A percentile compares a stretch with the other conserved stretches of the same genome.
These are phyloP conservation scores for Blastocystis sp. DNA, from an alignment of 352 stramenopile genomes.

Conservation along the genomic window DNA sequence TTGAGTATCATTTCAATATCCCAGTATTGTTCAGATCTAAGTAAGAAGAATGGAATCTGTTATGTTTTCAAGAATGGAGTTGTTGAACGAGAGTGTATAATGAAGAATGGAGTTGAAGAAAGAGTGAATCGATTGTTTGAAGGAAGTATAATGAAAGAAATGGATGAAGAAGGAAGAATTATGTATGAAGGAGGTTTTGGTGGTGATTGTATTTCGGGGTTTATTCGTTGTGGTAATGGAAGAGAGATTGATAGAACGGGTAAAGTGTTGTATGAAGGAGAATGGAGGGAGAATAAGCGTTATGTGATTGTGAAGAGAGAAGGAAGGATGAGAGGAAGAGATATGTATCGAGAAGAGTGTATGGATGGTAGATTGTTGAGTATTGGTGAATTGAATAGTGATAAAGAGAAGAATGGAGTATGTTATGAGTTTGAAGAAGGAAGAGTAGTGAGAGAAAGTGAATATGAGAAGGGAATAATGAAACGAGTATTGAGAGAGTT, in stretches of 20 bases:
- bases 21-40: no score
- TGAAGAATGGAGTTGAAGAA: neutral
- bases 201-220: neutral
- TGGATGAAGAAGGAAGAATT: no score
- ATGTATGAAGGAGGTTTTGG: neutral
- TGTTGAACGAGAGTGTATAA: neutral
- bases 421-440: neutral
- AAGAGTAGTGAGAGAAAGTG: neutral
- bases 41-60: no score
- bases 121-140: no score
- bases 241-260: neutral
- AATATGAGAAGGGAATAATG: neutral
- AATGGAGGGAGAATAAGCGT: no score
- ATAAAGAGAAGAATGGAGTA: neutral
- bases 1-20: neutral
- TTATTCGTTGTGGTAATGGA: neutral
- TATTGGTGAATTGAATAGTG: no score
- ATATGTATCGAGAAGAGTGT: no score
- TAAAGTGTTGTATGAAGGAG: neutral
- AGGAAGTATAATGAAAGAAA: no score
- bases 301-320: no score
- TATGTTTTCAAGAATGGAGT: neutral
- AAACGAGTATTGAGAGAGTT: constrained; percentile 4
- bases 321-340: no score
- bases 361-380: no score